phyloP scores from a whole-genome alignment of 345 rosid genomes.

The Rhodamnia argentea region DNA sequence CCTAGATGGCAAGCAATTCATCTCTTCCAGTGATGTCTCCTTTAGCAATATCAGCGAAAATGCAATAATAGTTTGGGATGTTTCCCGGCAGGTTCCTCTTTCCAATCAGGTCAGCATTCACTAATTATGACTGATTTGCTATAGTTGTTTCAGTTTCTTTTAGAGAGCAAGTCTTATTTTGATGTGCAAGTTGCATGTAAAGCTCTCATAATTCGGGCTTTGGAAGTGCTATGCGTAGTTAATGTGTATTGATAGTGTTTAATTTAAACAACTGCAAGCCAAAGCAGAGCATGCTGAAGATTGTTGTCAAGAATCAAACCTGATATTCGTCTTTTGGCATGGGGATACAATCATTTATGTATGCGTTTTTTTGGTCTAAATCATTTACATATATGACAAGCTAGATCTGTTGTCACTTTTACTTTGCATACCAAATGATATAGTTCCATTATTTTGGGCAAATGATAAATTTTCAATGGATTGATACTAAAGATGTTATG shows the following conservation, averaged over 20 bases:
- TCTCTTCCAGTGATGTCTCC: slow-evolving; percentile 77
- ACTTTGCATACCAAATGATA: not conserved
- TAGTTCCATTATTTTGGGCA: not conserved
- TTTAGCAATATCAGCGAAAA: slow-evolving; percentile 68
- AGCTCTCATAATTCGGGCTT: not conserved
- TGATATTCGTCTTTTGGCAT: not conserved
- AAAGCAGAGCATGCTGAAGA: not conserved
- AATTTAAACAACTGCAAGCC: not conserved
- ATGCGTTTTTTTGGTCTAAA: too few species aligned
- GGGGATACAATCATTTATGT: not conserved
- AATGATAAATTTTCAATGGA: not conserved
- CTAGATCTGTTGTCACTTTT: not conserved
- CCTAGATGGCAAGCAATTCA: slow-evolving; percentile 47
- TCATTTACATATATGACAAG: not conserved
- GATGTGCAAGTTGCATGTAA: not conserved
- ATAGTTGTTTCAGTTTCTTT: not conserved
- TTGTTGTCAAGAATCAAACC: not conserved
- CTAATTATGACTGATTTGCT: not conserved
- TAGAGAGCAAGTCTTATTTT: not conserved
- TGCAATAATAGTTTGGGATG: slow-evolving; percentile 70
- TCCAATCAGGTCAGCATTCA: slow-evolving; percentile 67
- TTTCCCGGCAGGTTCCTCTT: slow-evolving; percentile 56
- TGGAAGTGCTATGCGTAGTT: not conserved
- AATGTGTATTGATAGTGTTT: not conserved
- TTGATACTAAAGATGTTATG: not conserved